phyloP scores from a whole-genome alignment of 768 basidiomycete genomes.

The Porpolomopsis calyptriformis region DNA sequence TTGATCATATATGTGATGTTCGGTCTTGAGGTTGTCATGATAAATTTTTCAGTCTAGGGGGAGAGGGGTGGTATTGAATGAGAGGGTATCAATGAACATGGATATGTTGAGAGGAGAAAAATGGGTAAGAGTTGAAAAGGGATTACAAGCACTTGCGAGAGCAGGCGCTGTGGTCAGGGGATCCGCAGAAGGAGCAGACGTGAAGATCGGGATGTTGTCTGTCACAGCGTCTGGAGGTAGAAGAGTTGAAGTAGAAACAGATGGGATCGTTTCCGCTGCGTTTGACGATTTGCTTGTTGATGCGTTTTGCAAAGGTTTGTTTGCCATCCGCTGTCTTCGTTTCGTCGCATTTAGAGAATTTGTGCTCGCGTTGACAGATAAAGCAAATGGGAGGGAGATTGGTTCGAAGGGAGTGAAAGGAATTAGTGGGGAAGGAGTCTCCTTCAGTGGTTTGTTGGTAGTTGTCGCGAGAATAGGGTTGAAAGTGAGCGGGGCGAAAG shows the following conservation, averaged over 20 bases:
- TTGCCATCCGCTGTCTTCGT: background rate
- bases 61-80: background rate
- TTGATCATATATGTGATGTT: background rate
- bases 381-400: background rate
- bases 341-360: background rate
- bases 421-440: background rate
- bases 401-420: background rate
- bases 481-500: no score
- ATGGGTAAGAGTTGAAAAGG: background rate
- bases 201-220: slow-evolving; percentile 12
- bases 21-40: background rate
- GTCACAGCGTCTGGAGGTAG: background rate
- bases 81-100: background rate
- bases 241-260: background rate
- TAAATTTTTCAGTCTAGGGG: background rate
- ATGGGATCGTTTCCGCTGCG: background rate
- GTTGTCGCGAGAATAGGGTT: no score
- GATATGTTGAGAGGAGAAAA: slow-evolving; percentile 1
- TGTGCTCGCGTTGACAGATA: background rate
- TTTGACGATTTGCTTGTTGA: slow-evolving; percentile 5
- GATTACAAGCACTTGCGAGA: slow-evolving; percentile 4
- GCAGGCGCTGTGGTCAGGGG: slow-evolving; percentile 17
- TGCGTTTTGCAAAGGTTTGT: background rate
- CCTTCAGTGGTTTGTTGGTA: no score
- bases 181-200: slow-evolving; percentile 23